phyloP scores from a whole-genome alignment of 306 rosid genomes.

The Carpinus fangiana region DNA sequence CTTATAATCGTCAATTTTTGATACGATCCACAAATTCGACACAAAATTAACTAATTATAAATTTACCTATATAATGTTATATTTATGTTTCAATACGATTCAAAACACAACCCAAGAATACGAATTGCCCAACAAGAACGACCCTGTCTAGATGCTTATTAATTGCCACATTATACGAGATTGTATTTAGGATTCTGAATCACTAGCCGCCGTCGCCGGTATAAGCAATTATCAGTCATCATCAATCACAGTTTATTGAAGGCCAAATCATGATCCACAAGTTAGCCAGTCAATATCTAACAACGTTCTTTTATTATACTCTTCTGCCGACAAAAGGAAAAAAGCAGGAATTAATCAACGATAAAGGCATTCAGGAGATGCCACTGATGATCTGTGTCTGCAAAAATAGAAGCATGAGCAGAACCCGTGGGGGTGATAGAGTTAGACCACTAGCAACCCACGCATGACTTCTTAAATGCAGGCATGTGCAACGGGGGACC shows the following conservation, averaged over 20 bases:
- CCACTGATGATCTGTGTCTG: neutral
- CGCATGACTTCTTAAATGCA: slow-evolving; percentile 48
- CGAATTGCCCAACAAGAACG: too few species aligned
- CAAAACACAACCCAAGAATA: too few species aligned
- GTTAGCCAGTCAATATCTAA: neutral
- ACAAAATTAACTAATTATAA: too few species aligned
- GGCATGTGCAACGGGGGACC: slow-evolving; percentile 45
- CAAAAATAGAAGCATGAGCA: slow-evolving; percentile 9
- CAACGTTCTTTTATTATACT: neutral
- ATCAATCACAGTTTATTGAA: slow-evolving; percentile 17
- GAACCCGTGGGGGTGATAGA: neutral
- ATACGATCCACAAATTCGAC: too few species aligned
- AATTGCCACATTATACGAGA: slow-evolving; percentile 8
- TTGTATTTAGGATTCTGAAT: slow-evolving; percentile 12
- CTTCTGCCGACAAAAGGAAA: neutral
- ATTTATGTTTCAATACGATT: too few species aligned
- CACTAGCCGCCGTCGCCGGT: slow-evolving; percentile 30
- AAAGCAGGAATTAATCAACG: neutral
- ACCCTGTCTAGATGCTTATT: slow-evolving; percentile 15
- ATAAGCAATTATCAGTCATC: neutral
- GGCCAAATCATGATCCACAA: neutral
- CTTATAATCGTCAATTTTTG: too few species aligned
- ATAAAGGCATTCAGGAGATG: neutral
- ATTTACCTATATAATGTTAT: too few species aligned
- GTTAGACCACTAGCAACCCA: slow-evolving; percentile 28